phyloP scores from a whole-genome alignment of 371 early-diverging fungal genomes.

The Zychaea mexicana region DNA sequence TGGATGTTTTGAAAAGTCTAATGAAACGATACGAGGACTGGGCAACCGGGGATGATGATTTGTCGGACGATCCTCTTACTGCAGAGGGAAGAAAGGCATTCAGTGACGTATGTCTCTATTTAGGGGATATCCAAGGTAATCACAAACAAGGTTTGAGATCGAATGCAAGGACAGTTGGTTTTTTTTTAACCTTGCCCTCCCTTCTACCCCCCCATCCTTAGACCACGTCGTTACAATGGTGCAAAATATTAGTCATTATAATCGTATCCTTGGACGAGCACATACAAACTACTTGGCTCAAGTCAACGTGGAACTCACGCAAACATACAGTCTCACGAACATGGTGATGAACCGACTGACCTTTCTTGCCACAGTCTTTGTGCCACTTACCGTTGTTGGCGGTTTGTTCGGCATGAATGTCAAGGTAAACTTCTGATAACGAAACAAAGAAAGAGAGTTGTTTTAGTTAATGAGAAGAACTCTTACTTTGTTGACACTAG shows the following conservation, averaged over 20 bases:
- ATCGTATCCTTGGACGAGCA: conserved; percentile 74
- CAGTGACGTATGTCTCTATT: conserved; percentile 67
- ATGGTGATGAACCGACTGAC: conserved; percentile 80
- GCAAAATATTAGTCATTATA: conserved; percentile 75
- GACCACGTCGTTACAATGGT: conserved; percentile 81
- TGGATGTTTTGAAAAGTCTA: conserved; percentile 79
- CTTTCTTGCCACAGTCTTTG: conserved; percentile 69
- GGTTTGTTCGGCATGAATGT: conserved; percentile 69
- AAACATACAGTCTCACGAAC: conserved; percentile 77
- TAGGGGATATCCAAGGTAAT: conserved; percentile 88
- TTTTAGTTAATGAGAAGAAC: conserved; percentile 5
- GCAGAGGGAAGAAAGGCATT: conserved; percentile 21
- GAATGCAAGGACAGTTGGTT: not conserved
- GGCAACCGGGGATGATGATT: conserved; percentile 11
- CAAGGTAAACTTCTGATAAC: conserved; percentile 11
- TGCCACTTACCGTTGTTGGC: conserved; percentile 89
- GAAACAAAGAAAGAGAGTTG: not conserved
- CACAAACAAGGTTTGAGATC: not conserved
- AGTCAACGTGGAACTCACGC: conserved; percentile 79
- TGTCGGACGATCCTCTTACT: conserved; percentile 6
- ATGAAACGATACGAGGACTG: conserved; percentile 76
- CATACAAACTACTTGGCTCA: conserved; percentile 87
- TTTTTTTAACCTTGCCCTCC: not conserved
- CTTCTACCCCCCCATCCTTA: conserved; percentile 16
- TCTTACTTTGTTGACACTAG: too few species aligned